These are phyloP conservation scores for Corchorus capsularis DNA, from an alignment of 345 rosid genomes.

Conservation along the genomic window DNA sequence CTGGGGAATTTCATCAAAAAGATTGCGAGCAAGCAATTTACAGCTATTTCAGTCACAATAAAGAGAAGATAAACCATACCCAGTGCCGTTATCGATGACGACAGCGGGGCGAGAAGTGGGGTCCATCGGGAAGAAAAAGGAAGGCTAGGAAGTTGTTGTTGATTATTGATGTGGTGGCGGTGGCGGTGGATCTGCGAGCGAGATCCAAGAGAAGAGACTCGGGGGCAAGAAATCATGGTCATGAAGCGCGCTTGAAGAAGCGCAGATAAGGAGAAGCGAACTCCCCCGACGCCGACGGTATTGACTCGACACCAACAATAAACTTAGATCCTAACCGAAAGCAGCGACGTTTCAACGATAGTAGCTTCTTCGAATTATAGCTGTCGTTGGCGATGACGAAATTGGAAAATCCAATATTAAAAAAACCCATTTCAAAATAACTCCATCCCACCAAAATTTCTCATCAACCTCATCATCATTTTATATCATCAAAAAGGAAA, in stretches of 20 bases:
- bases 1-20: constrained; percentile 47
- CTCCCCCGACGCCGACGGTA: constrained; percentile 21
- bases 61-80: constrained; percentile 42
- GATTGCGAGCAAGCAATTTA: background rate
- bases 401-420: background rate
- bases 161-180: background rate
- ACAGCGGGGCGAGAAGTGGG: constrained; percentile 91
- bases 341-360: constrained; percentile 38
- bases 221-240: constrained; percentile 52
- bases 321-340: constrained; percentile 58
- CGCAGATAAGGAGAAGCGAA: constrained; percentile 30
- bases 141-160: constrained; percentile 36
- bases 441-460: background rate
- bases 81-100: constrained; percentile 98
- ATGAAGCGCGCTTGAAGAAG: constrained; percentile 36
- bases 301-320: constrained; percentile 14
- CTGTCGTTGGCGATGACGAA: constrained; percentile 16
- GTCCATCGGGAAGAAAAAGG: constrained; percentile 54
- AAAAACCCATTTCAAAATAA: constrained; percentile 27
- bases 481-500: background rate
- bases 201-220: constrained; percentile 51
- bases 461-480: constrained; percentile 23
- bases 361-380: constrained; percentile 23
- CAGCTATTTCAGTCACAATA: background rate
- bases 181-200: constrained; percentile 51